phyloP scores from a whole-genome alignment of 2,329 filamentous ascomycete species.

The Xylaria arbuscula region DNA sequence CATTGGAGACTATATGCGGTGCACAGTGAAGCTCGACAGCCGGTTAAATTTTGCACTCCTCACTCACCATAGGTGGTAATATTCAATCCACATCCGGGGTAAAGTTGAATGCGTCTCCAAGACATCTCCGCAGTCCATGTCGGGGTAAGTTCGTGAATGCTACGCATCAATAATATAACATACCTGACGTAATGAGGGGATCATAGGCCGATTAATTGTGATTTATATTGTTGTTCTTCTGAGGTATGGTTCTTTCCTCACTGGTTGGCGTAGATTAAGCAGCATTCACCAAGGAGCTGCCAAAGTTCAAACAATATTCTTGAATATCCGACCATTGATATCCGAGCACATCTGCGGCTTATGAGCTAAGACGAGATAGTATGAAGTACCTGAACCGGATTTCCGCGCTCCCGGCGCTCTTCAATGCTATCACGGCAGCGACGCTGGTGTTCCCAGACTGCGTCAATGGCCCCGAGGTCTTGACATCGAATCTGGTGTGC shows the following conservation, averaged over 20 bases:
- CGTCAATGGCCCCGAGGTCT: slow-evolving; percentile 45
- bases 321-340: neutral
- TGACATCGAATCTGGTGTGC: slow-evolving; percentile 51
- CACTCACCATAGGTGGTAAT: slow-evolving; percentile 20
- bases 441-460: slow-evolving; percentile 50
- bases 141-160: slow-evolving; percentile 15
- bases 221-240: neutral
- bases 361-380: neutral
- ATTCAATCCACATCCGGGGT: neutral
- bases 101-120: slow-evolving; percentile 11
- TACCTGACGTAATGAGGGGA: slow-evolving; percentile 28
- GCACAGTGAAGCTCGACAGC: neutral
- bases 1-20: neutral
- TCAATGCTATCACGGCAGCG: slow-evolving; percentile 33
- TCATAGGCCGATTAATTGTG: neutral
- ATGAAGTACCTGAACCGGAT: slow-evolving; percentile 18
- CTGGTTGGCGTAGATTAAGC: neutral
- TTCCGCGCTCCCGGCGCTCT: slow-evolving; percentile 32
- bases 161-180: slow-evolving; percentile 3
- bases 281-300: neutral
- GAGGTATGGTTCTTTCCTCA: neutral
- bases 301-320: neutral
- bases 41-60: slow-evolving; percentile 25
- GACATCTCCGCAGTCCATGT: slow-evolving; percentile 4
- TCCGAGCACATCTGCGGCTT: neutral